These are phyloP conservation scores for Diaporthe longicolla DNA, from an alignment of 2,329 filamentous ascomycete genomes.

Conservation along the genomic window DNA sequence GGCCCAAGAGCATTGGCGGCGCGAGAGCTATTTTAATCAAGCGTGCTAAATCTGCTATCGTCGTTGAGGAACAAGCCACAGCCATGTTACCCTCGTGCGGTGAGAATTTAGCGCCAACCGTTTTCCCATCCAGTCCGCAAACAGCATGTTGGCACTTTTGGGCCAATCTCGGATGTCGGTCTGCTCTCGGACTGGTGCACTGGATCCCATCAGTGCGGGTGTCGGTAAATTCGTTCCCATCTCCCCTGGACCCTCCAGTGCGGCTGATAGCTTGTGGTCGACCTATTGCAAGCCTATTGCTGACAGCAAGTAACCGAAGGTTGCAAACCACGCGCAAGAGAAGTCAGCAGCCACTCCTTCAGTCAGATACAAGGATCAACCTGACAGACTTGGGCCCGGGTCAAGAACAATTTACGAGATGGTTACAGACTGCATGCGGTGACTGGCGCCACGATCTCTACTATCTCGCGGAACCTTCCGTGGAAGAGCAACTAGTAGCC, in stretches of 20 bases:
- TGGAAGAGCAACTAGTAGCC: no score
- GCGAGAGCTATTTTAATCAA: not conserved
- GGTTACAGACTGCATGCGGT: no score
- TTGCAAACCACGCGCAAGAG: not conserved
- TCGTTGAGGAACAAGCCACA: not conserved
- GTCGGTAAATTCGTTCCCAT: not conserved
- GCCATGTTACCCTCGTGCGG: not conserved
- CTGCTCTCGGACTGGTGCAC: not conserved
- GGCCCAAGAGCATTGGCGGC: not conserved
- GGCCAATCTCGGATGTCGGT: slow-evolving; percentile 9
- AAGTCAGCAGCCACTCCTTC: no score
- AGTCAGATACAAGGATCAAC: not conserved
- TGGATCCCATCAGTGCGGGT: not conserved
- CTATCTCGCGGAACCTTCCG: no score
- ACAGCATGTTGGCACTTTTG: not conserved
- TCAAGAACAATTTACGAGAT: not conserved
- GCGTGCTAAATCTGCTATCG: not conserved
- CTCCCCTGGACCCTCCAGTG: not conserved
- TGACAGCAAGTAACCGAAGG: slow-evolving; percentile 5
- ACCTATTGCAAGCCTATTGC: not conserved
- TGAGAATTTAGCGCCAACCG: slow-evolving; percentile 14
- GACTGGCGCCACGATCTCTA: no score
- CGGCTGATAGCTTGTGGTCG: not conserved
- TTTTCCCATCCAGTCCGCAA: not conserved
- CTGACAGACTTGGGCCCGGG: no score